Percentiles rank a stretch among this genome's conserved stretches.
These are phyloP conservation scores for Cyclotella sp. DNA, from an alignment of 108 stramenopile genomes.

Conservation along the genomic window DNA sequence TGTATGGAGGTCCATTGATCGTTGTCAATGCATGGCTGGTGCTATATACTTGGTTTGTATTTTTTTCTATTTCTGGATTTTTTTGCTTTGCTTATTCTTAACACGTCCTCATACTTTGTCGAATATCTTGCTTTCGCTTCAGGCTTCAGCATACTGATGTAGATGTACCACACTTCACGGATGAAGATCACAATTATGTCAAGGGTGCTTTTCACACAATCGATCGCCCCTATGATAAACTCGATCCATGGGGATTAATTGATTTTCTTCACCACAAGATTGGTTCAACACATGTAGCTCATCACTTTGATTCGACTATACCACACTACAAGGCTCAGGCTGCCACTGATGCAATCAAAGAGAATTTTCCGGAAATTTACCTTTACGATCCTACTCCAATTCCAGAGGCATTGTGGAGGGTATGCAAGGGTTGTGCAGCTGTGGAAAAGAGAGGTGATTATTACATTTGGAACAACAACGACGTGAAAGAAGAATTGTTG, in stretches of 20 bases:
- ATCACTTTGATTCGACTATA: slow-evolving; percentile 94
- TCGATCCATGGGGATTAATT: slow-evolving; percentile 88
- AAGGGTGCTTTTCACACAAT: slow-evolving; percentile 97
- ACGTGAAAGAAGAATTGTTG: slow-evolving; percentile 56
- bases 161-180: slow-evolving; percentile 95
- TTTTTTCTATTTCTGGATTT: not conserved
- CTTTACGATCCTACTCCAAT: slow-evolving; percentile 89
- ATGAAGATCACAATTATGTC: slow-evolving; percentile 93
- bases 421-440: slow-evolving; percentile 82
- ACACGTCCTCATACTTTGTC: not conserved
- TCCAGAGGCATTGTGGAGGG: slow-evolving; percentile 84
- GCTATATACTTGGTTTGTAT: slow-evolving; percentile 91
- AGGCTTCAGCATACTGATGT: slow-evolving; percentile 98
- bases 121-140: not conserved
- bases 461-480: slow-evolving; percentile 85
- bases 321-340: slow-evolving; percentile 88
- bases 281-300: slow-evolving; percentile 96
- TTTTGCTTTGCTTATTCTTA: not conserved
- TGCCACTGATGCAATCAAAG: slow-evolving; percentile 91
- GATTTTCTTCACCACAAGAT: slow-evolving; percentile 97
- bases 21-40: slow-evolving; percentile 97
- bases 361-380: slow-evolving; percentile 82
- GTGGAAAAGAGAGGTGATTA: slow-evolving; percentile 77
- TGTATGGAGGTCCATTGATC: slow-evolving; percentile 94
- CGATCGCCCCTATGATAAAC: slow-evolving; percentile 94